Evolutionary conservation across 2,329 filamentous ascomycete genomes (phyloP), one percentile per base, ranked within the genome.

Genomic region (Penicillium sp.): DNA sequence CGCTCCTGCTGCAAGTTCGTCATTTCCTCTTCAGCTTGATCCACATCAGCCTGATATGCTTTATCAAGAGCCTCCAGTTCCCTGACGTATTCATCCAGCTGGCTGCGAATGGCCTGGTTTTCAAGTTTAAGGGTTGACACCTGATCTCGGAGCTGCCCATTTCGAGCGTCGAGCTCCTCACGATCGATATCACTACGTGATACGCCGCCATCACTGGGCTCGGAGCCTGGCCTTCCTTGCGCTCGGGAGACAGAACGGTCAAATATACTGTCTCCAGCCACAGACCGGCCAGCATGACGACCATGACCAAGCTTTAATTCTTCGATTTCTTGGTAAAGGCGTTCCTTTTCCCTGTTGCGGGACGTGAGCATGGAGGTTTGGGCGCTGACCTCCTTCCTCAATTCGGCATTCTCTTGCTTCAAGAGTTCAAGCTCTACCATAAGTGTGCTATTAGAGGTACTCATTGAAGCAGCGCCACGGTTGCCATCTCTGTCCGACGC

Each of bases 361-460:
- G 94, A 97, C 1, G 93, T 97, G 31, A 99, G 82, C 91, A 99
- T 97, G 0, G 92, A 97, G 1, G 92, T 96, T 72, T 99, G 94
- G 2, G 94, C 94, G 58, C 92, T 91, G 27, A 97, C 89, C 73
- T 97, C 92, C 51, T 92, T 89, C 51, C 93, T 86, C 29, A 99
- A 76, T 71, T 97, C 93, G 2, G 91, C 90, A 67, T 97, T 97
- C 68, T 97, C 93, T 69, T 93, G 91, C 49, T 90, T 88, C 26
- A 97, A 78, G 63, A 95, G 88, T 59, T 91, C 88, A 53, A 91
- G 76, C 57, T 96, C 91, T n/a, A 94, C 89, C 6, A 93, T 87
- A 11, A 90, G 82, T 1, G 92, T 83, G 8, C 85, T 89, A 59
- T 82, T 86, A 1, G 85, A 80, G 9, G 82, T 79, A 64, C 82